Percentiles rank a stretch among this genome's conserved stretches.
Evolutionary conservation across 2,329 filamentous ascomycete genomes (phyloP).

Genomic region (Pyricularia grisea): DNA sequence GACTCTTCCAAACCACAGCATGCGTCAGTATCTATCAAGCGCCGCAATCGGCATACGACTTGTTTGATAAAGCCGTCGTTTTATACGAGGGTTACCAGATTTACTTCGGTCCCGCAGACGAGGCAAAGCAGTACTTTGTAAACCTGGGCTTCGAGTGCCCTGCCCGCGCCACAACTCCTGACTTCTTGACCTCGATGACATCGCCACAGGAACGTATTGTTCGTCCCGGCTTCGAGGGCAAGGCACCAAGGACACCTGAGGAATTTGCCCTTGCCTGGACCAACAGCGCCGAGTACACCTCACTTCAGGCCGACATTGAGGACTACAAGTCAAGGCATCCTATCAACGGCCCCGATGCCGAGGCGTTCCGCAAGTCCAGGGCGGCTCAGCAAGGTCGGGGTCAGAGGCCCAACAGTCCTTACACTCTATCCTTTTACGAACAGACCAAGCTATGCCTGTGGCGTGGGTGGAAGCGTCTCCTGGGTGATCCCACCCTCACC

Average conservation of each 20-base stretch:
- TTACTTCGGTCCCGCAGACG: constrained; percentile 50
- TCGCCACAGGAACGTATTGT: constrained; percentile 46
- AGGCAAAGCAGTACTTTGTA: constrained; percentile 56
- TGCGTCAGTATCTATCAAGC: constrained; percentile 69
- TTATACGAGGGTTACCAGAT: constrained; percentile 54
- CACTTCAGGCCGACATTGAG: constrained; percentile 44
- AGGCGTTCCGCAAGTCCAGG: constrained; percentile 45
- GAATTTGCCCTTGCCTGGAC: constrained; percentile 53
- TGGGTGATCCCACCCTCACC: constrained; percentile 67
- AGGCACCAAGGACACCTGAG: constrained; percentile 48
- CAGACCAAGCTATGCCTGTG: constrained; percentile 73
- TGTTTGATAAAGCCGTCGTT: constrained; percentile 50
- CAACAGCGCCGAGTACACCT: constrained; percentile 39
- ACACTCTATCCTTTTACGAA: constrained; percentile 67
- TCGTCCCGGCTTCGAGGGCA: constrained; percentile 45
- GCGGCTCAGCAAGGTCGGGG: constrained; percentile 44
- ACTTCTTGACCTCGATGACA: constrained; percentile 66
- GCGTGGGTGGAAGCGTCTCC: constrained; percentile 70
- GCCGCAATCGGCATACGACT: constrained; percentile 53
- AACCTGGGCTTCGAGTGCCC: constrained; percentile 60
- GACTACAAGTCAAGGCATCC: constrained; percentile 44
- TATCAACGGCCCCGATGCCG: constrained; percentile 44
- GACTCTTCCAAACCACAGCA: constrained; percentile 56
- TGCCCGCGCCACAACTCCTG: constrained; percentile 56
- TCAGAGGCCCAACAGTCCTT: constrained; percentile 64